Conservation (phyloP, 2,329 filamentous ascomycete species). For the Penicillium frequentans region DNA sequence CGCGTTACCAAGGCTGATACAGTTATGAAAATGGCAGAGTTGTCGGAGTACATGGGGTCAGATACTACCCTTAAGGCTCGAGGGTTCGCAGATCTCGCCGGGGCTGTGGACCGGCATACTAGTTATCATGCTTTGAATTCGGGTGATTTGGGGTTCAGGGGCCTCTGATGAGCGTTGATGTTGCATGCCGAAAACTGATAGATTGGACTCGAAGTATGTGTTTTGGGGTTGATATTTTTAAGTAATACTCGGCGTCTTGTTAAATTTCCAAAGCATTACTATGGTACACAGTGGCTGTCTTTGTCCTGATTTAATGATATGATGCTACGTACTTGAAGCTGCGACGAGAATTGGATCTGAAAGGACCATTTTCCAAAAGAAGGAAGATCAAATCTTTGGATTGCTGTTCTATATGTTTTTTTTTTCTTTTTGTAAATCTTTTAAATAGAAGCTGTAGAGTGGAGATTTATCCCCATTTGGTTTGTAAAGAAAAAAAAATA, state of each 20-base stretch:
- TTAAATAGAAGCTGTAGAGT: slow-evolving; percentile 7
- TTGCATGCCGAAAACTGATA: neutral
- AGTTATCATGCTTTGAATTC: neutral
- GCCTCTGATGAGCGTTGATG: neutral
- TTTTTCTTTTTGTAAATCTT: neutral
- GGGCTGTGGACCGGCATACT: no score
- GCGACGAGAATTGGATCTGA: neutral
- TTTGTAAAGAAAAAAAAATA: neutral
- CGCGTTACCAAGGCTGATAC: neutral
- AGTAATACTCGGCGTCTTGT: neutral
- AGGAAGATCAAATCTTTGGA: neutral
- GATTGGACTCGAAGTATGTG: neutral
- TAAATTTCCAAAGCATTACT: neutral
- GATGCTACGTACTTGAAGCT: neutral
- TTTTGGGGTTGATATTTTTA: neutral
- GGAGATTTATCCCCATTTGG: slow-evolving; percentile 18
- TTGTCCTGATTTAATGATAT: neutral
- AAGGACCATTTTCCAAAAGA: neutral
- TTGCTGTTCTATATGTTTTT: neutral
- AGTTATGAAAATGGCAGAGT: neutral
- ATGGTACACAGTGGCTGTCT: neutral
- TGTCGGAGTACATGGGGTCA: neutral
- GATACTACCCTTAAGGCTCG: neutral
- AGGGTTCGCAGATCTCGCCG: neutral
- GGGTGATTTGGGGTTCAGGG: neutral